Evolutionary conservation across 768 basidiomycete genomes (phyloP), one percentile per base, ranked within the genome.

Genomic region (Lactarius hengduanensis): DNA sequence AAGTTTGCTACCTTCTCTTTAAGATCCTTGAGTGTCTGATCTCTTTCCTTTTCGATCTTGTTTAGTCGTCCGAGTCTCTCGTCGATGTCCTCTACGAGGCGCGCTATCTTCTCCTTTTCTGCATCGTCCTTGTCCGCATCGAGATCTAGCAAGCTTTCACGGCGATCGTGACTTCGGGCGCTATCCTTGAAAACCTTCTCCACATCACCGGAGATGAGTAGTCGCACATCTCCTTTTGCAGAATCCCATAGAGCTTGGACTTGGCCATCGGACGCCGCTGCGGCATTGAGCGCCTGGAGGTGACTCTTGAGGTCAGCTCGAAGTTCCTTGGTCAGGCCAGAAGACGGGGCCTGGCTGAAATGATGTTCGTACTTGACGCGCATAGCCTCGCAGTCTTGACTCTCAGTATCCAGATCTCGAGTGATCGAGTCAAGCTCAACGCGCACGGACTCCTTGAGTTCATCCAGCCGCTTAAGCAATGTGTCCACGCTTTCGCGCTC

Each of bases 321-420:
- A 63, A 91, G 75, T 7, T 81, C 77, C 74, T 91, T 89, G 54
- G 89, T 91, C 65, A 88, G 77, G 1, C 84, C 81, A 0, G 92
- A 87, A 5, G 90, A 90, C 0, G 96, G 96, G 10, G 85, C 83
- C 76, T 97, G 96, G 9, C 89, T 87, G 89, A 93, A 98, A 34
- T 85, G 75, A 70, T 94, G 89, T 36, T 89, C 89, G 75, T 93
- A 96, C 76, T 90, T 90, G 72, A 94, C 89, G 63, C 95, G 81
- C 87, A 89, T 86, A 58, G 83, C 80, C 77, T 99, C 96, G 77
- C 95, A 98, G 57, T 95, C 94, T 69, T 87, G 80, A 40, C 86
- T 87, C 77, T 98, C 97, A 45, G 78, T 77, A 18, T 97, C 96
- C 47, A 99, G 78, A 57, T 94, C 87, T 4, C 81, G 78, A 3